Percentiles rank a stretch among this genome's conserved stretches.
Evolutionary conservation across 2,329 filamentous ascomycete genomes (phyloP).

Genomic region (Colletotrichum australisinense): DNA sequence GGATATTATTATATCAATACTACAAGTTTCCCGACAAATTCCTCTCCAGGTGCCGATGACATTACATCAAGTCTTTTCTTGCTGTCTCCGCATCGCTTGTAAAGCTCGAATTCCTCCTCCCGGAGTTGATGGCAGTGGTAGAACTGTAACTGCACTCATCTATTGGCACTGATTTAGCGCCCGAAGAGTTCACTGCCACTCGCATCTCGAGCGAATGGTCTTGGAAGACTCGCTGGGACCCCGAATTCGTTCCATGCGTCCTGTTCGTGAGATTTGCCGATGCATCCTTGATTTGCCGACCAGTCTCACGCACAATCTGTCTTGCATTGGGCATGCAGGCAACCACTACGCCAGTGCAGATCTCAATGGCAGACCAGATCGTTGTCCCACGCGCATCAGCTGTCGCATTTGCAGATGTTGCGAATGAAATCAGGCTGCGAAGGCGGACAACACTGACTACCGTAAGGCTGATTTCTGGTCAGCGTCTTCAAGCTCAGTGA

Average conservation of each 20-base stretch:
- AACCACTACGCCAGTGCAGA: slow-evolving; percentile 5
- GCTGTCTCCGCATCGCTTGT: background rate
- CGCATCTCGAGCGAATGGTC: slow-evolving; percentile 6
- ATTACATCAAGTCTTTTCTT: background rate
- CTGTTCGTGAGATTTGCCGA: background rate
- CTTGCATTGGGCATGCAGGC: slow-evolving; percentile 18
- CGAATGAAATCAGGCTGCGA: slow-evolving; percentile 56
- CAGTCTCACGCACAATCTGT: slow-evolving; percentile 5
- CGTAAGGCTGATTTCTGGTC: slow-evolving; percentile 40
- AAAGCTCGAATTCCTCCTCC: background rate
- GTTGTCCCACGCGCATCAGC: slow-evolving; percentile 11
- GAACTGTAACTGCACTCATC: background rate
- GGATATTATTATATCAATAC: slow-evolving; percentile 10
- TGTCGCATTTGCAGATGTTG: slow-evolving; percentile 29
- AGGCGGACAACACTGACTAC: slow-evolving; percentile 45
- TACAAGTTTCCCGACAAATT: background rate
- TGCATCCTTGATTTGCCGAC: background rate
- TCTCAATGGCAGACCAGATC: slow-evolving; percentile 16
- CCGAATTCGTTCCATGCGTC: background rate
- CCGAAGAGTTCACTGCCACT: background rate
- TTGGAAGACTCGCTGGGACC: background rate
- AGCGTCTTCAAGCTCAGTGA: background rate
- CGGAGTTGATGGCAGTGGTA: background rate
- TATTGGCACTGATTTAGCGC: background rate
- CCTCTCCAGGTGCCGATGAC: background rate